Percentiles rank a stretch among this genome's conserved stretches.
These are phyloP conservation scores for Cotoneaster glaucophyllus DNA, from an alignment of 306 rosid genomes.

Conservation along the genomic window DNA sequence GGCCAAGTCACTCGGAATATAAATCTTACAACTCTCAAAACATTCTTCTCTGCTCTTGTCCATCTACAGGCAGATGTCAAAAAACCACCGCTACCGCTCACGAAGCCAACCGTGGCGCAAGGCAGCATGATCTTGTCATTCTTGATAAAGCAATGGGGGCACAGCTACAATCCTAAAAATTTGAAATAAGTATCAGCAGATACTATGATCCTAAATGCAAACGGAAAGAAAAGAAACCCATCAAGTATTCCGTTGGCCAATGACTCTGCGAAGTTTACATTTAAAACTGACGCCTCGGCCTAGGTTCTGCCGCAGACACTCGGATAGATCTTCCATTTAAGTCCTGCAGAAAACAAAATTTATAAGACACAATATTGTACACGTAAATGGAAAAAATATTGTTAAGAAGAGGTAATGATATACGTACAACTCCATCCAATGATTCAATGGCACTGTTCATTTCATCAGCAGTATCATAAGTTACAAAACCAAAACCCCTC, in stretches of 20 bases:
- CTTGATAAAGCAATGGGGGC: slow-evolving; percentile 3
- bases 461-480: slow-evolving; percentile 57
- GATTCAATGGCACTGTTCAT: slow-evolving; percentile 65
- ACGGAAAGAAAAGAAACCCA: slow-evolving; percentile 2
- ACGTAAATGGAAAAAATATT: background rate
- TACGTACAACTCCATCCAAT: slow-evolving; percentile 81
- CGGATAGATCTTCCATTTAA: slow-evolving; percentile 76
- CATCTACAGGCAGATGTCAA: slow-evolving; percentile 5
- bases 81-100: slow-evolving; percentile 5
- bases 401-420: background rate
- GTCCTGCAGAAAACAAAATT: slow-evolving; percentile 46
- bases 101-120: slow-evolving; percentile 10
- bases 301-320: slow-evolving; percentile 63
- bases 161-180: slow-evolving; percentile 21
- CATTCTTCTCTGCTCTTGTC: slow-evolving; percentile 11
- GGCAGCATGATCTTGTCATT: slow-evolving; percentile 9
- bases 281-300: slow-evolving; percentile 63
- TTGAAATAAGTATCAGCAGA: slow-evolving; percentile 13
- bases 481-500: slow-evolving; percentile 92
- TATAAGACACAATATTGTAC: slow-evolving; percentile 6
- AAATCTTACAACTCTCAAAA: slow-evolving; percentile 2
- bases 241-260: slow-evolving; percentile 15
- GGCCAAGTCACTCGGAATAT: slow-evolving; percentile 24
- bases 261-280: slow-evolving; percentile 8
- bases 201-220: background rate